Base-by-base conservation (phyloP, 495 filamentous ascomycete species). In the Cercophora samala region DNA sequence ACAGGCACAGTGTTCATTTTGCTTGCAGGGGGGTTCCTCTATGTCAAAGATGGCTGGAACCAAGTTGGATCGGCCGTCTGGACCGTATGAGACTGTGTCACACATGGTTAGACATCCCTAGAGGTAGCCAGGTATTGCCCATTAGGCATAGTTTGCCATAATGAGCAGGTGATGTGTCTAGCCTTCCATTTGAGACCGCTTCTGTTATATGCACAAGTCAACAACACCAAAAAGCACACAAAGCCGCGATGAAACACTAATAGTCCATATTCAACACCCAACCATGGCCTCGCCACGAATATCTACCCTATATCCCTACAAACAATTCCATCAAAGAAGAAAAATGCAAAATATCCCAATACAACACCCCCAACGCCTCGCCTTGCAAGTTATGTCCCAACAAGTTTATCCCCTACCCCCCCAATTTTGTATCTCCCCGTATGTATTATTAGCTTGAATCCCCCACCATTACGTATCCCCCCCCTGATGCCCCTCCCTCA, bases 361-460 rank as follows among this genome's bases (percentile, higher is more conserved):
- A 21, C 54, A 21, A 56, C n/a, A 56, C 54, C 54, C 54, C 5
- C n/a, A 56, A 46, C 60, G 62, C 67, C 58, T 65, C 63, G 26
- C 46, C 58, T 58, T 25, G 22, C 59, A 53, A 15, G 52, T 18
- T 4, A 56, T 42, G 3, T 55, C 55, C 37, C 11, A 46, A 46
- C 37, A 46, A 11, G 9, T 46, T 46, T 46, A 46, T 46, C 37
- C 37, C 37, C 13, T 46, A 3, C 37, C 8, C 54, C 21, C 8
- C 19, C 54, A 19, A 58, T 21, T 22, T 21, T 24, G 19, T 23
- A 9, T 46, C 37, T 46, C 37, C 37, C 37, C 15, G 11, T 46
- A 46, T 46, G 37, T 46, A 46, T 46, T 46, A 46, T 17, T 11
- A 46, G 6, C 26, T 32, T 32, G 29, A 3, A 4, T 32, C 37